Percentiles rank a stretch among this genome's conserved stretches.
Conservation (phyloP, 495 filamentous ascomycete genomes). For the Xylaria longipes region DNA sequence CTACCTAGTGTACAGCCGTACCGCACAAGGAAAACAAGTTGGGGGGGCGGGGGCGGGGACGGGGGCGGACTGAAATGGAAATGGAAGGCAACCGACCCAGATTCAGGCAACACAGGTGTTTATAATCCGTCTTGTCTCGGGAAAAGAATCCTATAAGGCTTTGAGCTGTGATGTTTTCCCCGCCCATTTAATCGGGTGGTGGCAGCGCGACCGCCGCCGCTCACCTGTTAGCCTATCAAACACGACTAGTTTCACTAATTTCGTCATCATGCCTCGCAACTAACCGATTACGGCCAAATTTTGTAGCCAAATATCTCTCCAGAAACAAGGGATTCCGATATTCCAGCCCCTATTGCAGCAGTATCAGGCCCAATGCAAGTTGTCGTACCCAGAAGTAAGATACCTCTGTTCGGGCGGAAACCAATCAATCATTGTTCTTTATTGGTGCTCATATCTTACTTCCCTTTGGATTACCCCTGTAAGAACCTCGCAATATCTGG, state of each 20-base stretch:
- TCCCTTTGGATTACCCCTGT: conserved; percentile 1
- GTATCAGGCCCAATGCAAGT: background rate
- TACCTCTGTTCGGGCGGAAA: background rate
- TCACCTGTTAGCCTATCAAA: conserved; percentile 10
- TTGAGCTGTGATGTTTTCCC: conserved; percentile 2
- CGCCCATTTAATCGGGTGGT: background rate
- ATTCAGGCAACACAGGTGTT: background rate
- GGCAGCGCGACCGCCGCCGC: background rate
- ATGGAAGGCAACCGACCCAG: background rate
- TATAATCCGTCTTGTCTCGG: background rate
- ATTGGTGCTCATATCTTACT: background rate
- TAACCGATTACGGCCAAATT: background rate
- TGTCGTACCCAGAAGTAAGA: background rate
- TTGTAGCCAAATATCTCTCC: background rate
- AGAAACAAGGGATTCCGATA: background rate
- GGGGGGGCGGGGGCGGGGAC: background rate
- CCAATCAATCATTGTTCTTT: background rate
- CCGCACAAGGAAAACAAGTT: background rate
- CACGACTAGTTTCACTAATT: conserved; percentile 15
- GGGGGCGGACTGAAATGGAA: background rate
- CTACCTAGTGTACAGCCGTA: background rate
- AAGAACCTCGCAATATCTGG: conserved; percentile 3
- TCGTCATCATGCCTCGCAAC: background rate
- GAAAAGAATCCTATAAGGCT: background rate
- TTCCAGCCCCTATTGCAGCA: background rate